Percentiles rank a stretch among this genome's conserved stretches.
phyloP scores from a whole-genome alignment of 2,329 filamentous ascomycete genomes.

The Paracoccidioides lutzii region DNA sequence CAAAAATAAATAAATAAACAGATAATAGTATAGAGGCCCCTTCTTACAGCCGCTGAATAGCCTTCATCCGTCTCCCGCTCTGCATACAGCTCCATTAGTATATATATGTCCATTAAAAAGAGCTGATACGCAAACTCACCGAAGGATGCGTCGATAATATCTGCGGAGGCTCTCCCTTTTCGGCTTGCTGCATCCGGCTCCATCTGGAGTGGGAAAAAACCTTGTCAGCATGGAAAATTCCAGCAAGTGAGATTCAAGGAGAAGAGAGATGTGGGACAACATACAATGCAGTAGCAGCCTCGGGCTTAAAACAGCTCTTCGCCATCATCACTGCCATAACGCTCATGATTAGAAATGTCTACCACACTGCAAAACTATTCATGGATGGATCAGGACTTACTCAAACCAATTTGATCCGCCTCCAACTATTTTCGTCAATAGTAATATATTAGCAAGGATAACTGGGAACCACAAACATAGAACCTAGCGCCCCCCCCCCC shows the following conservation, averaged over 20 bases:
- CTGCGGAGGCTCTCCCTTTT: conserved; percentile 38
- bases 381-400: conserved; percentile 16
- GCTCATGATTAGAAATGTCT: neutral
- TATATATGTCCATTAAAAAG: neutral
- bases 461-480: neutral
- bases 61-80: conserved; percentile 42
- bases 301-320: conserved; percentile 46
- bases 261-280: conserved; percentile 11
- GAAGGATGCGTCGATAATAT: conserved; percentile 50
- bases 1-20: neutral
- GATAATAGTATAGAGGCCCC: neutral
- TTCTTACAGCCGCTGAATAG: conserved; percentile 40
- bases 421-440: conserved; percentile 28
- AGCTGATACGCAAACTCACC: conserved; percentile 14
- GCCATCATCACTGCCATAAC: conserved; percentile 44
- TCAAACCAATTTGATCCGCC: conserved; percentile 49
- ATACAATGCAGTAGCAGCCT: conserved; percentile 41
- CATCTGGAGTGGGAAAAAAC: conserved; percentile 23
- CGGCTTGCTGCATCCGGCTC: conserved; percentile 38
- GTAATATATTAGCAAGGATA: neutral
- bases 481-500: conserved; percentile 1
- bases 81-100: conserved; percentile 10
- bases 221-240: neutral
- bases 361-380: conserved; percentile 10
- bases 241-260: neutral